Evolutionary conservation across 129 eudicot genomes (phyloP), one percentile per base, ranked within the genome.

Genomic region (Escallonia herrerae): DNA sequence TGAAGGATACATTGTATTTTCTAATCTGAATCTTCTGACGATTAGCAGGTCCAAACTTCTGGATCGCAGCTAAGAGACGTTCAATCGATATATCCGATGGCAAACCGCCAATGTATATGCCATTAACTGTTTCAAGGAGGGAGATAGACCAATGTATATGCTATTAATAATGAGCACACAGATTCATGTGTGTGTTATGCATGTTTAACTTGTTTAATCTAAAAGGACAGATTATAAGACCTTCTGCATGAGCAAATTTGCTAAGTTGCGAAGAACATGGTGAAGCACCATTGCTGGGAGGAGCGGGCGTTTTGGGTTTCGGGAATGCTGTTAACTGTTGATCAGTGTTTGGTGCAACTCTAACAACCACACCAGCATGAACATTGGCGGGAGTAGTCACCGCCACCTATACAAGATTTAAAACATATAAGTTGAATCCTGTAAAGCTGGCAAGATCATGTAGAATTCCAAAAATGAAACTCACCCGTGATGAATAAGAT

Each of bases 401-500:
- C 54, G 54, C 12, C 3, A 8, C 54, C 12, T 11, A 3, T 49
- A n/a, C 9, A 75, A 53, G 5, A 12, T 7, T 50, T 8, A n/a
- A 12, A 15, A 4, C 37, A 63, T 42, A 8, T 33, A 61, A 43
- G 52, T 50, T 40, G 12, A 6, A 6, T 22, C 33, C 33, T 22
- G 33, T 22, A 22, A 22, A 22, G 33, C 33, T 22, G 33, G 33
- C 33, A 7, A 6, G 43, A 22, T 43, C 8, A 13, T 42, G 8
- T 8, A 46, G 54, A 11, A 15, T 52, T 53, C 38, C 43, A 61
- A 41, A 50, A 56, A 42, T 22, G 33, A 45, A 42, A 56, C 82
- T 73, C 75, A 79, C 83, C 66, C 73, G 64, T 52, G 83, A 79
- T 64, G 83, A 79, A 33, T 79, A 73, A 40, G 83, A 79, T 51